Percentiles rank a stretch among this genome's conserved stretches.
Evolutionary conservation across 345 rosid species (phyloP).

Genomic region (Firmiana major): DNA sequence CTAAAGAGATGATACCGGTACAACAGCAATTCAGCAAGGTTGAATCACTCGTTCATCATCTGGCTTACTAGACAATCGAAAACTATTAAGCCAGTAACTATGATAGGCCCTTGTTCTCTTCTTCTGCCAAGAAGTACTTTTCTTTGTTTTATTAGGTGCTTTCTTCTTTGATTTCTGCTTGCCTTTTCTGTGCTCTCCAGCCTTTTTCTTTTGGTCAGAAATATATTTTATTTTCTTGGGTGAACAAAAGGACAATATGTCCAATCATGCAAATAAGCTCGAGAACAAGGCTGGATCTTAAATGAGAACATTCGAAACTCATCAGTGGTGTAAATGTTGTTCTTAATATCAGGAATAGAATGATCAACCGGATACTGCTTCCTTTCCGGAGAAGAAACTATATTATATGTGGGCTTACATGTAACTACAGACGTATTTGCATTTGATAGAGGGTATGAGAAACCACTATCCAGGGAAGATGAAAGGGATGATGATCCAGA

Average conservation of each 20-base stretch:
- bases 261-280: constrained; percentile 83
- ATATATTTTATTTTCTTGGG: constrained; percentile 53
- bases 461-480: constrained; percentile 25
- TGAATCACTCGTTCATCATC: constrained; percentile 62
- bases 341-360: too few relatives aligned
- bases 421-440: constrained; percentile 22
- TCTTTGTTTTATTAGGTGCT: constrained; percentile 34
- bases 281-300: constrained; percentile 53
- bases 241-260: constrained; percentile 83
- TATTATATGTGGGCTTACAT: constrained; percentile 23
- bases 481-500: constrained; percentile 33
- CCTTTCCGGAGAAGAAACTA: too few relatives aligned
- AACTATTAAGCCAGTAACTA: constrained; percentile 89
- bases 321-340: too few relatives aligned
- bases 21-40: too few relatives aligned
- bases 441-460: constrained; percentile 24
- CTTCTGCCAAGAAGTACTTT: constrained; percentile 39
- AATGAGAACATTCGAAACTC: too few relatives aligned
- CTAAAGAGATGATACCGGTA: too few relatives aligned
- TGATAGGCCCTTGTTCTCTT: constrained; percentile 52
- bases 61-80: constrained; percentile 57
- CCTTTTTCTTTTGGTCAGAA: constrained; percentile 40
- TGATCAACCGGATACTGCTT: too few relatives aligned
- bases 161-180: constrained; percentile 45
- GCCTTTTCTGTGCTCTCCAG: constrained; percentile 40